phyloP scores from a whole-genome alignment of 176 grass and related monocot genomes.

The Aegilops tauschii region DNA sequence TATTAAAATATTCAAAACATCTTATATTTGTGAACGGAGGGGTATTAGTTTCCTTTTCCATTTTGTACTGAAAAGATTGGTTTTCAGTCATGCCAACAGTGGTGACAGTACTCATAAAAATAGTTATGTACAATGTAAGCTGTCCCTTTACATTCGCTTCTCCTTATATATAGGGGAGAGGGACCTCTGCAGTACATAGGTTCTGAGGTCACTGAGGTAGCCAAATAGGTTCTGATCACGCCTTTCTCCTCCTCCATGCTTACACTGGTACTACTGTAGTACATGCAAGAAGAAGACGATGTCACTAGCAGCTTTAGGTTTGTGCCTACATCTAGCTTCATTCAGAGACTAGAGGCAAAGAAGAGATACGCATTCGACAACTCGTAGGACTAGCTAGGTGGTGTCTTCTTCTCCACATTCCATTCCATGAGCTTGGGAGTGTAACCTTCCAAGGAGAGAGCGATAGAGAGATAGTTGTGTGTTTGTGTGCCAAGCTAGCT shows the following conservation, averaged over 20 bases:
- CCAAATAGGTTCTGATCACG: conserved; percentile 28
- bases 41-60: not conserved
- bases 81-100: conserved; percentile 42
- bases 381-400: not conserved
- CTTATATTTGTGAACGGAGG: no score
- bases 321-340: conserved; percentile 29
- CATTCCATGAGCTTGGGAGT: conserved; percentile 15
- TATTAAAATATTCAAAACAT: no score
- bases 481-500: not conserved
- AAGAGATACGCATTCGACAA: not conserved
- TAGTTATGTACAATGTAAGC: conserved; percentile 44
- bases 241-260: conserved; percentile 36
- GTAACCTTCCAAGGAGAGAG: not conserved
- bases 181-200: conserved; percentile 19
- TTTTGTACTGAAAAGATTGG: conserved; percentile 29
- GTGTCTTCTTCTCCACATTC: not conserved
- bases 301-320: conserved; percentile 29
- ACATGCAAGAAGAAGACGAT: conserved; percentile 45
- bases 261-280: conserved; percentile 40
- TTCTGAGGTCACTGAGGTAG: conserved; percentile 25
- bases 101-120: conserved; percentile 25
- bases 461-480: not conserved
- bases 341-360: conserved; percentile 8
- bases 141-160: conserved; percentile 37
- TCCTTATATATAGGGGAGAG: conserved; percentile 57